These are phyloP conservation scores for Fusarium sp. DNA, from an alignment of 2,329 filamentous ascomycete species.

Conservation along the genomic window DNA sequence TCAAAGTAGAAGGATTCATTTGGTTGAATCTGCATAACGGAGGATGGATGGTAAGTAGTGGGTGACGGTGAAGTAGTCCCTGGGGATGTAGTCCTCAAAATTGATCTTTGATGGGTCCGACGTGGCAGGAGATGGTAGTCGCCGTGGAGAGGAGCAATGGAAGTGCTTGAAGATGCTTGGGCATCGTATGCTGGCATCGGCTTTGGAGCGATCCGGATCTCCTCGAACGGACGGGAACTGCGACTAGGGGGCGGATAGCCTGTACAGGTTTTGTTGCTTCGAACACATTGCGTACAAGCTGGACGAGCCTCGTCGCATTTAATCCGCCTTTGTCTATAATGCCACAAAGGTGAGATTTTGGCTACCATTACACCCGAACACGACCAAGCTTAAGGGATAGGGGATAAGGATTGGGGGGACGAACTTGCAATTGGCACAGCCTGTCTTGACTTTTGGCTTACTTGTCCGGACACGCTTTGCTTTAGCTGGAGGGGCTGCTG, in stretches of 20 bases:
- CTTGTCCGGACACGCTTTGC: conserved; percentile 60
- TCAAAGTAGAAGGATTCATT: conserved; percentile 69
- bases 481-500: conserved; percentile 16
- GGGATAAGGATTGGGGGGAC: conserved; percentile 42
- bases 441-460: conserved; percentile 71
- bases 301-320: conserved; percentile 74
- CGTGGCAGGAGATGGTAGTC: conserved; percentile 46
- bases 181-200: conserved; percentile 45
- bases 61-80: conserved; percentile 42
- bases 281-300: conserved; percentile 66
- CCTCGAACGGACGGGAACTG: conserved; percentile 55
- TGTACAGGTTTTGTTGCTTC: conserved; percentile 65
- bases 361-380: conserved; percentile 8
- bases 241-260: conserved; percentile 70
- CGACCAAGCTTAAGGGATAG: neutral
- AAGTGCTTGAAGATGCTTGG: conserved; percentile 19
- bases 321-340: conserved; percentile 64
- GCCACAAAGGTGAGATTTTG: conserved; percentile 33
- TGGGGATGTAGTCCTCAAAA: conserved; percentile 28
- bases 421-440: conserved; percentile 75
- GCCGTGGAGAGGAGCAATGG: conserved; percentile 27
- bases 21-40: conserved; percentile 57
- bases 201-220: conserved; percentile 61
- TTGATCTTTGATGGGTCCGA: conserved; percentile 38
- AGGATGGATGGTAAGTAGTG: conserved; percentile 54